These are phyloP conservation scores for Ilex aquifolium DNA, from an alignment of 257 asterid genomes.

Conservation along the genomic window DNA sequence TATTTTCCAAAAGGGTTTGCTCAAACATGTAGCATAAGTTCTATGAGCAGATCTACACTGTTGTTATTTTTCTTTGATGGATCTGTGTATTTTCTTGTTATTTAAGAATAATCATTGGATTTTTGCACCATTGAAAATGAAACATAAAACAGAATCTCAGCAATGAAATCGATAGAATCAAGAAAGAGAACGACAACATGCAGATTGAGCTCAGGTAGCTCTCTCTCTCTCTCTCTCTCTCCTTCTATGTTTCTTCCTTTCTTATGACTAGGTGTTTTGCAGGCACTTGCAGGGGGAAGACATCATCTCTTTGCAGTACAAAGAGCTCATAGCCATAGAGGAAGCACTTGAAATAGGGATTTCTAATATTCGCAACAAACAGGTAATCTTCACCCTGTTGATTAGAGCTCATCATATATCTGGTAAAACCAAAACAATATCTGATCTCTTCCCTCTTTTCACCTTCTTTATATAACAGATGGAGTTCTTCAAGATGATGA, in stretches of 20 bases:
- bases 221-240: background rate
- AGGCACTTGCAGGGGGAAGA: slow-evolving; percentile 94
- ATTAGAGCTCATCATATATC: background rate
- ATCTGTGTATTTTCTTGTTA: background rate
- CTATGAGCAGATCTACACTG: background rate
- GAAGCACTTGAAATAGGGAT: slow-evolving; percentile 77
- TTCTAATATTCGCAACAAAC: slow-evolving; percentile 51
- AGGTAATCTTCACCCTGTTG: slow-evolving; percentile 9
- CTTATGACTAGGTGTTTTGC: too few relatives aligned
- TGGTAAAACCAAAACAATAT: background rate
- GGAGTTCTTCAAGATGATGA: slow-evolving; percentile 26
- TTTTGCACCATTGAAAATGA: background rate
- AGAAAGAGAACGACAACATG: slow-evolving; percentile 94
- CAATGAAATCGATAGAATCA: slow-evolving; percentile 84
- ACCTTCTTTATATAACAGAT: slow-evolving; percentile 16
- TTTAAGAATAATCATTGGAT: background rate
- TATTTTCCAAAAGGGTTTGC: background rate
- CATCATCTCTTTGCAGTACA: slow-evolving; percentile 61
- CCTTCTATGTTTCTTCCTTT: background rate
- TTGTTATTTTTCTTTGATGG: background rate
- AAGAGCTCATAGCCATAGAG: slow-evolving; percentile 79
- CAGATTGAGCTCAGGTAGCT: slow-evolving; percentile 84
- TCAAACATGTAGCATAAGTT: background rate
- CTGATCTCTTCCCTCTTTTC: background rate
- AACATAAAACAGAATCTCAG: slow-evolving; percentile 51